These are phyloP conservation scores for Jacaranda copaia DNA, from an alignment of 257 asterid genomes.

Conservation along the genomic window DNA sequence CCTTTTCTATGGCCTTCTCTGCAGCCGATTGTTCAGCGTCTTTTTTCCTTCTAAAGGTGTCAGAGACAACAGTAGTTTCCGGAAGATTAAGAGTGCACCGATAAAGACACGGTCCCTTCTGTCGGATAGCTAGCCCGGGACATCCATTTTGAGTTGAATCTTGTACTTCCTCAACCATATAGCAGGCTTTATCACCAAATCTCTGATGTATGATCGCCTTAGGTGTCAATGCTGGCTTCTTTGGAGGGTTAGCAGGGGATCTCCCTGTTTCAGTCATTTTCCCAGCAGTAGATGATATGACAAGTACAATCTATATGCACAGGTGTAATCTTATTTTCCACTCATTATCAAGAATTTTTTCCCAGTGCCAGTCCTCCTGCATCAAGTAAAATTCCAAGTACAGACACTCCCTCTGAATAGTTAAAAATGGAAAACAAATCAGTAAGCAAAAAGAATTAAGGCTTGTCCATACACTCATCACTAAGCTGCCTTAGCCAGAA, in stretches of 20 bases:
- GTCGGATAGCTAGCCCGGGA: constrained; percentile 71
- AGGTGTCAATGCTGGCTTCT: constrained; percentile 71
- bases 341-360: constrained; percentile 5
- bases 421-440: background rate
- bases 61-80: constrained; percentile 75
- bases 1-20: constrained; percentile 87
- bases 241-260: constrained; percentile 43
- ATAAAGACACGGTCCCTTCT: constrained; percentile 71
- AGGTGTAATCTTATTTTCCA: constrained; percentile 20
- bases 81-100: constrained; percentile 85
- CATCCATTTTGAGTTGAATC: constrained; percentile 61
- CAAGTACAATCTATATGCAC: constrained; percentile 3
- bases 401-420: background rate
- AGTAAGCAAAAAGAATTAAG: background rate
- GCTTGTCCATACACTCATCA: background rate
- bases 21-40: constrained; percentile 98
- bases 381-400: background rate
- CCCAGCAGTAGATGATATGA: constrained; percentile 23
- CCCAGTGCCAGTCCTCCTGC: constrained; percentile 12
- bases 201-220: constrained; percentile 83
- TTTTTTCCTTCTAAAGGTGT: constrained; percentile 64
- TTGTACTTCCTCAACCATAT: constrained; percentile 79
- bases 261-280: constrained; percentile 54
- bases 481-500: background rate
- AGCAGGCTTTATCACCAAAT: constrained; percentile 73